A percentile compares a stretch with the other conserved stretches of the same genome.
Evolutionary conservation across 1,284 basidiomycete species (phyloP).

Genomic region (Microbotryomycetes sp.): DNA sequence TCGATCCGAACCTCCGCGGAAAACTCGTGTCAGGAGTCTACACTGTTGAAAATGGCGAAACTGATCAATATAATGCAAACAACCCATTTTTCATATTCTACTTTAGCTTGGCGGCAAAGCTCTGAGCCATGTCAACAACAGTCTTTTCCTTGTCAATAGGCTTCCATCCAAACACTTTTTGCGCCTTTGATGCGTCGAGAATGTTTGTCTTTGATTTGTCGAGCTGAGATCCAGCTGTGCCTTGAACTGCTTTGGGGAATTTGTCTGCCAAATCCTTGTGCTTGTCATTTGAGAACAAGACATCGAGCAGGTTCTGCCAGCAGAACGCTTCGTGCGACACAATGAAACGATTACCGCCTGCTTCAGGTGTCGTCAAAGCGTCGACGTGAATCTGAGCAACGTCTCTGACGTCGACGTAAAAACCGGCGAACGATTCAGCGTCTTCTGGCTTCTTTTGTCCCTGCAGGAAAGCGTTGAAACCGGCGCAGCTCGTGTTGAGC

Average conservation of each 20-base stretch:
- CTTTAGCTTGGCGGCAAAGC: constrained; percentile 25
- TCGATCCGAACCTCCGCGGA: too few species aligned
- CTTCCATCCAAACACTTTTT: constrained; percentile 16
- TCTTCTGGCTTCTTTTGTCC: constrained; percentile 22
- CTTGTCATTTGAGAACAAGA: constrained; percentile 5
- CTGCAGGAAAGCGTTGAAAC: constrained; percentile 29
- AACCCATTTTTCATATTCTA: not conserved
- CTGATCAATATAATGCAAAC: too few species aligned
- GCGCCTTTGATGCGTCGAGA: constrained; percentile 23
- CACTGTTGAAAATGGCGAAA: too few species aligned
- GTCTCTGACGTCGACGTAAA: constrained; percentile 42
- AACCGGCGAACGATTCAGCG: constrained; percentile 29
- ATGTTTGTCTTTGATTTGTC: constrained; percentile 21
- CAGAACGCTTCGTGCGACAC: constrained; percentile 27
- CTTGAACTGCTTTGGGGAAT: constrained; percentile 25
- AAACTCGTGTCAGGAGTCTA: too few species aligned
- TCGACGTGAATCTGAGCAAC: constrained; percentile 41
- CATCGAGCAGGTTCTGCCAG: constrained; percentile 29
- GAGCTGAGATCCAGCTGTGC: constrained; percentile 1
- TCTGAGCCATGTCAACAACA: constrained; percentile 24
- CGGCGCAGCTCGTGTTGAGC: constrained; percentile 31
- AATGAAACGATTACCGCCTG: constrained; percentile 40
- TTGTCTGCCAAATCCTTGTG: not conserved
- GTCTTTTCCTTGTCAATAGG: constrained; percentile 22
- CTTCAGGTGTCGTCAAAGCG: constrained; percentile 35